Percentiles rank a stretch among this genome's conserved stretches.
These are phyloP conservation scores for Cyclotella baltica DNA, from an alignment of 108 stramenopile species.

Conservation along the genomic window DNA sequence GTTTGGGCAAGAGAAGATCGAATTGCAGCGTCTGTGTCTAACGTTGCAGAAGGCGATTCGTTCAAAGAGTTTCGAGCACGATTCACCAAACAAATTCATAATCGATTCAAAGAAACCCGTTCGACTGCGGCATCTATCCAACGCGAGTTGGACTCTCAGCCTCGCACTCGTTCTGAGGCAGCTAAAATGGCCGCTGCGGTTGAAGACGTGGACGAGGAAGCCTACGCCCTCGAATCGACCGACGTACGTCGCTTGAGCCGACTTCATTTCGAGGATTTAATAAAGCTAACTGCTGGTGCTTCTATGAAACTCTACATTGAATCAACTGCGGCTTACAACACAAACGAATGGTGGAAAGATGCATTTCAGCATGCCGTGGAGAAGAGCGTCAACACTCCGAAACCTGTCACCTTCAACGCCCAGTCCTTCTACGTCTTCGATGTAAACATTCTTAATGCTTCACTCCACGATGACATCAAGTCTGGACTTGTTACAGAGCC, in stretches of 20 bases:
- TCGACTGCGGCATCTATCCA: no score
- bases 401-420: background rate
- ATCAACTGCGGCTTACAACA: background rate
- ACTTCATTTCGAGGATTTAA: background rate
- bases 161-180: background rate
- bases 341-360: background rate
- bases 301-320: background rate
- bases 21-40: no score
- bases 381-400: background rate
- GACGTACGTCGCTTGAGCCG: background rate
- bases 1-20: no score
- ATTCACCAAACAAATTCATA: no score
- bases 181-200: background rate
- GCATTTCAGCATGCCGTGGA: background rate
- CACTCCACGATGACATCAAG: background rate
- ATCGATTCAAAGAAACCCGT: no score
- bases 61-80: no score
- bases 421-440: background rate
- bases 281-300: background rate
- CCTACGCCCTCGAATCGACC: background rate
- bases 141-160: background rate
- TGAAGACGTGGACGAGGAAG: background rate
- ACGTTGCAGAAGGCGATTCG: no score
- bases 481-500: no score
- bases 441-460: background rate